phyloP scores from a whole-genome alignment of 1,284 basidiomycete genomes.

The Ganoderma multipileum region DNA sequence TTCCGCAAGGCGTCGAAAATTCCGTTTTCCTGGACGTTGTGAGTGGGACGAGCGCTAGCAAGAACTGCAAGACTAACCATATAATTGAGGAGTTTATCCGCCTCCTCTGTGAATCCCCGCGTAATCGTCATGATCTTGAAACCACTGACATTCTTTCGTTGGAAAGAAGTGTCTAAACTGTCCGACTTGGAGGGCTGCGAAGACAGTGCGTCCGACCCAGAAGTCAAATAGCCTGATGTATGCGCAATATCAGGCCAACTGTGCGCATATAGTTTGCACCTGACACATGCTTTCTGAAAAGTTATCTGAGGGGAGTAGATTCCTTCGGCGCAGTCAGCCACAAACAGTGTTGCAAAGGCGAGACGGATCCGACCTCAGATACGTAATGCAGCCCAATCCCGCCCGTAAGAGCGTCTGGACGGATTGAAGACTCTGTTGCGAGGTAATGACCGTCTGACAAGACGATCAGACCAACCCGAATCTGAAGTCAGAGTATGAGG shows the following conservation, averaged over 20 bases:
- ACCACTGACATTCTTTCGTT: slow-evolving; percentile 52
- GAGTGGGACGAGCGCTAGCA: neutral
- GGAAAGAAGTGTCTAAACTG: slow-evolving; percentile 41
- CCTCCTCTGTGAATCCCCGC: slow-evolving; percentile 79
- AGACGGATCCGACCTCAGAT: slow-evolving; percentile 58
- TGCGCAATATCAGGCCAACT: slow-evolving; percentile 15
- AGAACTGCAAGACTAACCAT: slow-evolving; percentile 53
- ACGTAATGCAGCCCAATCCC: slow-evolving; percentile 79
- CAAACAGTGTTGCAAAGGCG: neutral
- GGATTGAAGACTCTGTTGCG: slow-evolving; percentile 67
- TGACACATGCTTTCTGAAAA: slow-evolving; percentile 74
- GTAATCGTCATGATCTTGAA: slow-evolving; percentile 75
- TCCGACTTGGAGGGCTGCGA: slow-evolving; percentile 46
- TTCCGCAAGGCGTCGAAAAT: slow-evolving; percentile 82
- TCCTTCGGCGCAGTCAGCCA: slow-evolving; percentile 45
- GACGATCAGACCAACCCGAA: neutral
- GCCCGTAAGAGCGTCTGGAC: slow-evolving; percentile 76
- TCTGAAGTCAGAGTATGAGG: neutral
- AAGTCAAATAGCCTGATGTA: slow-evolving; percentile 59
- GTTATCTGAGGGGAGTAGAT: slow-evolving; percentile 79
- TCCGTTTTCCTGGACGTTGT: slow-evolving; percentile 67
- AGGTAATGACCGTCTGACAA: slow-evolving; percentile 54
- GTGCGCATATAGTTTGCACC: slow-evolving; percentile 20
- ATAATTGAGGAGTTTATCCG: slow-evolving; percentile 80
- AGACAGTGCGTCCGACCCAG: slow-evolving; percentile 50